These are phyloP conservation scores for Pythium myriotylum DNA, from an alignment of 352 stramenopile genomes.

Conservation along the genomic window DNA sequence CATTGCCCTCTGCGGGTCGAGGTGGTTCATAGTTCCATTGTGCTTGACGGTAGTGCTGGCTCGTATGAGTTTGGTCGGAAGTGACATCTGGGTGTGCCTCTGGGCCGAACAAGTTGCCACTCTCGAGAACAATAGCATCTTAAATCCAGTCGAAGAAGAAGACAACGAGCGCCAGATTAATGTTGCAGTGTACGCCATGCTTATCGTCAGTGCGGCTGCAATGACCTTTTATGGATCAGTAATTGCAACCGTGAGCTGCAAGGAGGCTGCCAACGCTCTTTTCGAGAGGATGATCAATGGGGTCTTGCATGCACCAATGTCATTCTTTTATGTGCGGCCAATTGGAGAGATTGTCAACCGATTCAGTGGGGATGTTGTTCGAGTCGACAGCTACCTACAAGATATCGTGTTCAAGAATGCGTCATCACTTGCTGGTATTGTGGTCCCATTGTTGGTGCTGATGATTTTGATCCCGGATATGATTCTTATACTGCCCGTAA, in stretches of 20 bases:
- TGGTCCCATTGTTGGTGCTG: constrained; percentile 31
- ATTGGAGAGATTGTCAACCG: constrained; percentile 43
- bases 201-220: constrained; percentile 16
- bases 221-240: constrained; percentile 28
- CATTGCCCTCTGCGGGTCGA: constrained; percentile 20
- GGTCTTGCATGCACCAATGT: constrained; percentile 33
- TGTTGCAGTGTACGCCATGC: constrained; percentile 24
- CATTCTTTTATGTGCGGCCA: constrained; percentile 38
- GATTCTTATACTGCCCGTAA: constrained; percentile 65
- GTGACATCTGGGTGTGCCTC: constrained; percentile 30
- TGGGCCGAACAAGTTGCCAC: constrained; percentile 23
- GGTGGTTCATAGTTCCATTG: constrained; percentile 26
- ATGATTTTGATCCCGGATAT: constrained; percentile 47
- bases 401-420: constrained; percentile 17
- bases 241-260: constrained; percentile 15
- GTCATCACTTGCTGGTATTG: constrained; percentile 13
- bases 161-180: constrained; percentile 16
- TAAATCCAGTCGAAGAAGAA: not conserved
- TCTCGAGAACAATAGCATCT: constrained; percentile 1
- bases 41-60: constrained; percentile 12
- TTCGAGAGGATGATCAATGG: constrained; percentile 19
- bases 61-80: constrained; percentile 15
- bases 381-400: constrained; percentile 20
- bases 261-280: constrained; percentile 16
- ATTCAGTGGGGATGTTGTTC: constrained; percentile 37